Evolutionary conservation across 352 stramenopile genomes (phyloP).

Genomic region (Elongisporangium anandrum): DNA sequence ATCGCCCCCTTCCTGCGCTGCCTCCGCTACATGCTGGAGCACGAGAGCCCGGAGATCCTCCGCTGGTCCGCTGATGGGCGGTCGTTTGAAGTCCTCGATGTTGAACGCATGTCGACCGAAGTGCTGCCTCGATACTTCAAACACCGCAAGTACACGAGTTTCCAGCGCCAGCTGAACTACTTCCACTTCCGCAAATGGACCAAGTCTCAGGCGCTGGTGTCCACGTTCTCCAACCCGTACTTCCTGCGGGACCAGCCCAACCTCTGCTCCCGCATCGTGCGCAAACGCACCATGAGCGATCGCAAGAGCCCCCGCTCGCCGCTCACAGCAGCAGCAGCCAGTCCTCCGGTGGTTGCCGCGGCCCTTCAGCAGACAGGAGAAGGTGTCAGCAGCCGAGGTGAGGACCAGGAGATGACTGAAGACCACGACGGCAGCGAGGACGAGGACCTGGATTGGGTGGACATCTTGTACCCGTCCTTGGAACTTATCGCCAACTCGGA

Average conservation of each 20-base stretch:
- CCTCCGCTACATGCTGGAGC: constrained; percentile 48
- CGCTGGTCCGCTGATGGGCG: constrained; percentile 50
- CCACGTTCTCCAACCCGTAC: constrained; percentile 48
- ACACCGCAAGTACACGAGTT: constrained; percentile 83
- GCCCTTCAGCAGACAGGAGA: not conserved
- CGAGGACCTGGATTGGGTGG: constrained; percentile 47
- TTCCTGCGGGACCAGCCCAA: constrained; percentile 3
- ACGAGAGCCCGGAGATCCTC: constrained; percentile 37
- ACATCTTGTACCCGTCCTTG: constrained; percentile 62
- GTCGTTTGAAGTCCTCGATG: constrained; percentile 84
- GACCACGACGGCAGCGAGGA: not conserved
- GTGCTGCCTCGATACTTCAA: constrained; percentile 86
- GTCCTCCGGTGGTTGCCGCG: constrained; percentile 6
- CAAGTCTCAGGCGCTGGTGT: constrained; percentile 68
- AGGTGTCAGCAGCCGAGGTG: not conserved
- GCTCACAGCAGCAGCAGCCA: not conserved
- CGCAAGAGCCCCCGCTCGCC: not conserved
- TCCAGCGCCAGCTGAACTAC: constrained; percentile 91
- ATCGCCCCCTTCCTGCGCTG: constrained; percentile 57
- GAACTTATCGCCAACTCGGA: constrained; percentile 12
- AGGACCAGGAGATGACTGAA: not conserved
- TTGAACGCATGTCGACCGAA: constrained; percentile 48
- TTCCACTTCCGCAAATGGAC: constrained; percentile 90
- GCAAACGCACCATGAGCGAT: not conserved
- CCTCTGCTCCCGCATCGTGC: not conserved